A percentile compares a stretch with the other conserved stretches of the same genome.
Conservation (phyloP, 176 grass and related monocot species). For the Miscanthus lutarioriparius region DNA sequence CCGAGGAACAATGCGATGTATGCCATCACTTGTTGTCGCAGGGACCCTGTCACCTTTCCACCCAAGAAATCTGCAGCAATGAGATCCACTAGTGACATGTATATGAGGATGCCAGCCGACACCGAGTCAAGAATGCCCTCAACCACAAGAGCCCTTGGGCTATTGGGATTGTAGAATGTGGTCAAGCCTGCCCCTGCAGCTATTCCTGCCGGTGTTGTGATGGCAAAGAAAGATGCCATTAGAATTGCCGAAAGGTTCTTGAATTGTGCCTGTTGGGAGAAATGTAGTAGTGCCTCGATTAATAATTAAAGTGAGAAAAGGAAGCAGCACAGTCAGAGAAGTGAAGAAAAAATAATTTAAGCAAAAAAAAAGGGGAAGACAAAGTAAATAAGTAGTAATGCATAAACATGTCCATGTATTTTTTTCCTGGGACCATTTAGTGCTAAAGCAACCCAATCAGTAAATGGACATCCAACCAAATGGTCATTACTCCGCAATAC, state of each 20-base stretch:
- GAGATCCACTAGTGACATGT: slow-evolving; percentile 90
- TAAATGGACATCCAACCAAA: slow-evolving; percentile 1
- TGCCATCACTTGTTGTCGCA: slow-evolving; percentile 49
- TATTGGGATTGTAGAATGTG: slow-evolving; percentile 75
- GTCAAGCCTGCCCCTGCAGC: slow-evolving; percentile 45
- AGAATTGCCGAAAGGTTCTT: slow-evolving; percentile 47
- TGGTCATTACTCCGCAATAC: background rate
- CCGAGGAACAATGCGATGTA: slow-evolving; percentile 62
- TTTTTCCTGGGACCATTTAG: background rate
- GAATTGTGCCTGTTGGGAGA: slow-evolving; percentile 61
- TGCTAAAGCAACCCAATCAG: background rate
- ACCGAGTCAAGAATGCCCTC: slow-evolving; percentile 82
- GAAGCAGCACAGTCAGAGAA: background rate
- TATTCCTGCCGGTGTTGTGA: slow-evolving; percentile 82
- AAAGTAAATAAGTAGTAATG: background rate
- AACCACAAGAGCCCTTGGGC: slow-evolving; percentile 64
- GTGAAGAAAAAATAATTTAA: background rate
- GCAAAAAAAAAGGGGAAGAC: background rate
- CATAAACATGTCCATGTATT: background rate
- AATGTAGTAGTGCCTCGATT: background rate
- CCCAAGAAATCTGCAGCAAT: slow-evolving; percentile 82
- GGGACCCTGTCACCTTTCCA: slow-evolving; percentile 43
- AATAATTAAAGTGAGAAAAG: background rate
- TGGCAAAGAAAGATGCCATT: slow-evolving; percentile 83
- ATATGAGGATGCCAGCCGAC: slow-evolving; percentile 90